Conservation (phyloP, 2,329 filamentous ascomycete genomes). For the Epichloe coenophiala region DNA sequence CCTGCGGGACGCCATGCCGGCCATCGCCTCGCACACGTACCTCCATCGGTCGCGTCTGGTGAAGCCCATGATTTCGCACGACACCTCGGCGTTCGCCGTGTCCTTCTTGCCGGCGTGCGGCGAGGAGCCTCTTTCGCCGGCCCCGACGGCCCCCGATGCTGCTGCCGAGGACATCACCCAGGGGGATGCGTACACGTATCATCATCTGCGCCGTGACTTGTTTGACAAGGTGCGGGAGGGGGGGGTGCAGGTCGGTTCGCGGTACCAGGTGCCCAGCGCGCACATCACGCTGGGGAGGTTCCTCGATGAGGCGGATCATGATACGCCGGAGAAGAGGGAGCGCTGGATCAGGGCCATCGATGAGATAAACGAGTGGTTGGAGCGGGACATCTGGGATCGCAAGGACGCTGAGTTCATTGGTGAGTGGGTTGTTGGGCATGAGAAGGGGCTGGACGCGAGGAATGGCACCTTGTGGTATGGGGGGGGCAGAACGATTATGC, state of each 20-base stretch:
- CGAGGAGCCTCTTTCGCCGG: conserved; percentile 31
- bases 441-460: conserved; percentile 59
- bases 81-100: conserved; percentile 72
- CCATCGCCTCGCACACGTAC: conserved; percentile 53
- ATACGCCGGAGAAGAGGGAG: conserved; percentile 42
- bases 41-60: conserved; percentile 60
- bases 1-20: conserved; percentile 41
- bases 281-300: conserved; percentile 83
- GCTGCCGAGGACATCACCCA: conserved; percentile 22
- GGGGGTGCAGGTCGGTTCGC: conserved; percentile 57
- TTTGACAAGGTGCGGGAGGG: conserved; percentile 49
- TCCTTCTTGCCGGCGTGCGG: conserved; percentile 70
- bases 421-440: conserved; percentile 81
- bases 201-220: conserved; percentile 74
- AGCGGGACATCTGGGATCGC: conserved; percentile 54
- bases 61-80: conserved; percentile 72
- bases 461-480: conserved; percentile 79
- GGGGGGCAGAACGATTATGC: conserved; percentile 55
- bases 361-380: conserved; percentile 62
- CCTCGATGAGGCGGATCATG: conserved; percentile 52
- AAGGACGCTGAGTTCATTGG: conserved; percentile 33
- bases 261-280: conserved; percentile 80
- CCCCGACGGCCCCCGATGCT: conserved; percentile 24
- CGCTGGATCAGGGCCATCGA: conserved; percentile 60
- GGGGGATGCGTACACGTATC: conserved; percentile 67